Percentiles rank a stretch among this genome's conserved stretches.
These are phyloP conservation scores for Macroventuria anomochaeta DNA, from an alignment of 2,329 filamentous ascomycete genomes.

Conservation along the genomic window DNA sequence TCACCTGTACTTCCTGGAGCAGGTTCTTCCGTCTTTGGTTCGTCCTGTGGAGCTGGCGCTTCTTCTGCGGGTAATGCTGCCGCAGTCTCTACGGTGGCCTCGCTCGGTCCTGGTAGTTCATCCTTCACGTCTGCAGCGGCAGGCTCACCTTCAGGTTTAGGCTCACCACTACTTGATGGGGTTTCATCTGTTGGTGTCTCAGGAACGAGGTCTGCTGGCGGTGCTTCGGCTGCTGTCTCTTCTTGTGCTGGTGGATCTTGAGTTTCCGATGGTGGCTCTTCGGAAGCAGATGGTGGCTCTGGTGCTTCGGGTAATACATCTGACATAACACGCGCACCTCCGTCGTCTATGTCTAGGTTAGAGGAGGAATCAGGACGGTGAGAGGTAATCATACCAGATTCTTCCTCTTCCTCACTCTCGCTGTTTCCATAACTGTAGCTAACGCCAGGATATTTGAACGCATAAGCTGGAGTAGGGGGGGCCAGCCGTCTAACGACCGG, in stretches of 20 bases:
- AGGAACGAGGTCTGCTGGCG: conserved; percentile 11
- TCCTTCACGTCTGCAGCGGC: conserved; percentile 33
- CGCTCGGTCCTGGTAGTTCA: conserved; percentile 29
- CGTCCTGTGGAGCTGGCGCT: conserved; percentile 11
- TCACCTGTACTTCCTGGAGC: conserved; percentile 1
- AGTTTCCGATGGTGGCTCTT: conserved; percentile 13
- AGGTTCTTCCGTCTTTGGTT: conserved; percentile 8
- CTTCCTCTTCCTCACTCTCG: conserved; percentile 24
- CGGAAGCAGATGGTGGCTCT: conserved; percentile 23
- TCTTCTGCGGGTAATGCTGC: conserved; percentile 19
- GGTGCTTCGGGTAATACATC: conserved; percentile 25
- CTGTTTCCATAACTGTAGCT: conserved; percentile 19
- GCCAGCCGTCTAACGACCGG: conserved; percentile 36
- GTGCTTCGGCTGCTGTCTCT: background rate
- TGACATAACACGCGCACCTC: conserved; percentile 25
- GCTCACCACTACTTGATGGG: conserved; percentile 14
- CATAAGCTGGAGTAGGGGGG: conserved; percentile 22
- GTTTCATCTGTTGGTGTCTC: conserved; percentile 13
- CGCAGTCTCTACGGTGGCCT: conserved; percentile 2
- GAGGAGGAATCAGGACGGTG: background rate
- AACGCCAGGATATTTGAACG: conserved; percentile 11
- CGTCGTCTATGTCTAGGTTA: conserved; percentile 25
- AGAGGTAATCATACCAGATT: conserved; percentile 5
- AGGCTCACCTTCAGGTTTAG: conserved; percentile 20
- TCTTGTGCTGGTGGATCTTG: conserved; percentile 3